phyloP scores from a whole-genome alignment of 805 yeast genomes.

The Saccharomyces jurei region DNA sequence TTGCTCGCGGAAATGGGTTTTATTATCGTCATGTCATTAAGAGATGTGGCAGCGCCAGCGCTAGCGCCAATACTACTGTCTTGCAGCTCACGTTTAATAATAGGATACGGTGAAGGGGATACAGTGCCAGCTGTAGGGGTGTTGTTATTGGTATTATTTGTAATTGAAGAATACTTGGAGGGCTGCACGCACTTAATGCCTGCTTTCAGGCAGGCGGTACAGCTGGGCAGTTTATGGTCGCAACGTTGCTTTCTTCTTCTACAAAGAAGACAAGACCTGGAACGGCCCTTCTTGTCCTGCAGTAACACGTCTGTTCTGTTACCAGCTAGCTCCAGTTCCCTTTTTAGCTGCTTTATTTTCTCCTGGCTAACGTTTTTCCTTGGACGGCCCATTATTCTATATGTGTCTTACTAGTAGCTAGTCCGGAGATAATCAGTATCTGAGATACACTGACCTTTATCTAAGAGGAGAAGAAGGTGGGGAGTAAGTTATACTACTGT shows the following conservation, averaged over 20 bases:
- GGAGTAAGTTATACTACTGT: background rate
- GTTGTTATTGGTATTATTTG: background rate
- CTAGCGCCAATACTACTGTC: background rate
- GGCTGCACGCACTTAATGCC: constrained; percentile 59
- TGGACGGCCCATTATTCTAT: constrained; percentile 29
- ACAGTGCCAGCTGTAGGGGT: background rate
- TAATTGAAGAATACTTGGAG: constrained; percentile 37
- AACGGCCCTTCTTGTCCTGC: constrained; percentile 45
- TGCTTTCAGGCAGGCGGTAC: constrained; percentile 60
- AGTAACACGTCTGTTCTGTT: constrained; percentile 23
- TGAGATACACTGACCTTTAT: background rate
- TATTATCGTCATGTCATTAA: background rate
- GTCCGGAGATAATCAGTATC: background rate
- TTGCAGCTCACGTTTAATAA: background rate
- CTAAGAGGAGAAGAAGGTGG: background rate
- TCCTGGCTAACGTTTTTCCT: constrained; percentile 29
- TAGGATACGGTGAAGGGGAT: background rate
- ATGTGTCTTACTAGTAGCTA: background rate
- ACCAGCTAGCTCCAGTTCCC: constrained; percentile 30
- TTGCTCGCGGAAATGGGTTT: background rate
- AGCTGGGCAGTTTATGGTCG: constrained; percentile 55
- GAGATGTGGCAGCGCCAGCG: background rate
- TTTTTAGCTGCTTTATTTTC: constrained; percentile 28
- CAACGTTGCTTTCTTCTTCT: constrained; percentile 56
- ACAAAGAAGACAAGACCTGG: constrained; percentile 49